Base-by-base conservation (phyloP, 2,329 filamentous ascomycete species). In the Beauveria sp. region DNA sequence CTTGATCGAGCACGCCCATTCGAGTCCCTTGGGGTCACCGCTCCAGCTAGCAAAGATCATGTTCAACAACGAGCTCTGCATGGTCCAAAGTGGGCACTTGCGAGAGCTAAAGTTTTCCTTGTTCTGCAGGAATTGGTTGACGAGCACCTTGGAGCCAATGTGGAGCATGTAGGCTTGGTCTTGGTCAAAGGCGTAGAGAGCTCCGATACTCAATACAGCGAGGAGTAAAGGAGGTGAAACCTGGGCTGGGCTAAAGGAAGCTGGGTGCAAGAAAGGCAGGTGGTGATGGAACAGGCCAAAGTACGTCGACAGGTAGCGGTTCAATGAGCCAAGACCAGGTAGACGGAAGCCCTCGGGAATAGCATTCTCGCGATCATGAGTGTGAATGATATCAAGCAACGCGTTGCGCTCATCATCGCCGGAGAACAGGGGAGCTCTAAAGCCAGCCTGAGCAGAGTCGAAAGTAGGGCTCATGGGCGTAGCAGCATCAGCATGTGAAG, bases 11-110 rank as follows among this genome's bases (percentile, higher is more conserved):
- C 93, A 98, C 42, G 95, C 93, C 95, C 95, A 99, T 75, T 99
- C 95, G 3, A 99, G 83, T 43, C 95, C 95, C 76, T 97, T 98
- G 42, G 95, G 89, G 71, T 98, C 95, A 69, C 95, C 95, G 74
- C 95, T 98, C 95, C 95, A 99, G 80, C 93, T 98, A 61, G 95
- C 92, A 74, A 99, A 98, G 67, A 97, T 88, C 95, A 98, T 98
- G 80, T 99, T 99, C 63, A 99, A 81, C 60, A 99, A 80, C 3
- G 93, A 96, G 73, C 91, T 91, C 74, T 99, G 95, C 91, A 98
- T 98, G 53, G 93, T 95, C 93, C 95, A 98, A 16, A 99, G 77
- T 4, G 95, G 95, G 70, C 93, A 98, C 75, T 97, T 98, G 69
- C 93, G 88, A 9, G 95, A 98, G 80, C 93, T 96, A 75, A 98